These are phyloP conservation scores for Blastobotrys indianensis DNA, from an alignment of 1,139 yeast genomes.

Conservation along the genomic window DNA sequence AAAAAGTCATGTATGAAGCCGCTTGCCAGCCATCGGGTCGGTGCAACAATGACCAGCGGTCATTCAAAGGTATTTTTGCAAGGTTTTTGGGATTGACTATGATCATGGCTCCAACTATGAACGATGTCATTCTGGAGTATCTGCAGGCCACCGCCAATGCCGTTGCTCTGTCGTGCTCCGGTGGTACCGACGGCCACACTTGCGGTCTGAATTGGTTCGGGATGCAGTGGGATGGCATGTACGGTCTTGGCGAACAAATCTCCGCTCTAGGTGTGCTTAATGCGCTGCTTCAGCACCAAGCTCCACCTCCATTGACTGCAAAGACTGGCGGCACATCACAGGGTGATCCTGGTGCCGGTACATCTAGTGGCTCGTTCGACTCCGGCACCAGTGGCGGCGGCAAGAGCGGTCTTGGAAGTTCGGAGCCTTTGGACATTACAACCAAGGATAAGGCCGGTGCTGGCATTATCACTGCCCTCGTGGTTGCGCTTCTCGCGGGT, in stretches of 20 bases:
- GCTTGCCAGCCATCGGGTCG: slow-evolving; percentile 55
- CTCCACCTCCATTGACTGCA: slow-evolving; percentile 40
- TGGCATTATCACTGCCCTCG: slow-evolving; percentile 71
- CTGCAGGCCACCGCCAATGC: slow-evolving; percentile 52
- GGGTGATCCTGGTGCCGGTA: slow-evolving; percentile 33
- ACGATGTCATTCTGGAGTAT: slow-evolving; percentile 40
- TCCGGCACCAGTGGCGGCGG: slow-evolving; percentile 5
- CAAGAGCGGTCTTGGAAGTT: not conserved
- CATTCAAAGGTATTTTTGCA: slow-evolving; percentile 68
- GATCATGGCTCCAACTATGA: slow-evolving; percentile 47
- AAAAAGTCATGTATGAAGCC: slow-evolving; percentile 55
- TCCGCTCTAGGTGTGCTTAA: slow-evolving; percentile 66
- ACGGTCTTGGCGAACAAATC: slow-evolving; percentile 77
- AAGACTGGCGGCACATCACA: slow-evolving; percentile 44
- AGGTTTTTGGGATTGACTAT: slow-evolving; percentile 60
- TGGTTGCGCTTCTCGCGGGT: slow-evolving; percentile 60
- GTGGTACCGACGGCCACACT: slow-evolving; percentile 70
- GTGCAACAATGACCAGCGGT: slow-evolving; percentile 72
- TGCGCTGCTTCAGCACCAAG: slow-evolving; percentile 36
- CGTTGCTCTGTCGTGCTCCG: slow-evolving; percentile 66
- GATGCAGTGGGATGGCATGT: slow-evolving; percentile 54
- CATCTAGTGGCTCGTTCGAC: slow-evolving; percentile 10
- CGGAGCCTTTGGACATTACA: slow-evolving; percentile 43
- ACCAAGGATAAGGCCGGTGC: slow-evolving; percentile 82
- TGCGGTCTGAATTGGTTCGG: slow-evolving; percentile 64